Evolutionary conservation across 352 stramenopile genomes (phyloP), one percentile per base, ranked within the genome.

Genomic region (Globisporangium orthogonon): DNA sequence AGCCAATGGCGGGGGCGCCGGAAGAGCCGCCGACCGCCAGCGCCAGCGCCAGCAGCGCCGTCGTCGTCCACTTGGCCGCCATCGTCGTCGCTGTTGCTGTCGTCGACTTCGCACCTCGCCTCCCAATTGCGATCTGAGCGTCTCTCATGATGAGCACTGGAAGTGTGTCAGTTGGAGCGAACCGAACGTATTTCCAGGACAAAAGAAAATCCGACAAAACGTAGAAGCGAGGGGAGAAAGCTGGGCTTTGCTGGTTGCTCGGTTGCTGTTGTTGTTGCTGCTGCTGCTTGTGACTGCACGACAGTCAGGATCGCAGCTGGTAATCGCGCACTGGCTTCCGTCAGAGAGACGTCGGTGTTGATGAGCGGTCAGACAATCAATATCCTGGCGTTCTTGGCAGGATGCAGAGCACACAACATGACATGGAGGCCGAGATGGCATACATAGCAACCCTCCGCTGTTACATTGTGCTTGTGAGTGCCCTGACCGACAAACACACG

Each of bases 1-100:
- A 89, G 59, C 78, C 71, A 14, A 73, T 67, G n/a, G 39, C 58
- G 29, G 35, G 53, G 3, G 54, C 53, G 23, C 47, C 35, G 4
- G 9, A 15, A 2, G 50, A 14, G 1, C 3, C 37, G 37, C 37
- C 37, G 37, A 37, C 23, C 13, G 50, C 35, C 13, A 37, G 18
- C 52, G 28, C 37, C 54, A 13, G 41, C 52, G 6, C 18, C 10
- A 31, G n/a, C 17, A 17, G 9, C 51, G 7, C 41, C 7, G 18
- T 5, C 18, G 43, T 13, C 17, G 17, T 49, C 44, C 44, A 49
- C 44, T 49, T 49, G 44, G 44, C 13, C 44, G 28, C 44, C 44
- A 49, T 29, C 9, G 28, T 30, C 37, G 37, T 43, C 11, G 37
- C 17, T 13, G 10, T 43, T 4, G 37, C 11, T 5, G 10, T 10